Percentiles rank a stretch among this genome's conserved stretches.
Conservation (phyloP, 2,329 filamentous ascomycete genomes). For the Rosellinia necatrix region DNA sequence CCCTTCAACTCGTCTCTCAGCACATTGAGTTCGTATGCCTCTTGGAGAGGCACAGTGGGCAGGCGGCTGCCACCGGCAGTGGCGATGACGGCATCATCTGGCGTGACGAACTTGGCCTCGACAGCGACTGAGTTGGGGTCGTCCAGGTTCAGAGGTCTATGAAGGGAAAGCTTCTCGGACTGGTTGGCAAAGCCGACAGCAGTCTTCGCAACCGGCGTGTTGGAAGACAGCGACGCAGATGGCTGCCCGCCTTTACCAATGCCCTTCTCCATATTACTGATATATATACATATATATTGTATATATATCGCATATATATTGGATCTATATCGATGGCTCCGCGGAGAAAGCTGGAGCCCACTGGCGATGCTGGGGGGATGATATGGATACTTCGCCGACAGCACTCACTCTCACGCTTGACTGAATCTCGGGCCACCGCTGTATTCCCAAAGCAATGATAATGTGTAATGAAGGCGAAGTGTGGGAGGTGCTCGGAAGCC, state of each 20-base stretch:
- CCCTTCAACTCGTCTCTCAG: slow-evolving; percentile 56
- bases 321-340: no score
- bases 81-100: slow-evolving; percentile 72
- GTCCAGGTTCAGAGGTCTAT: slow-evolving; percentile 39
- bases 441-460: no score
- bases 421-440: no score
- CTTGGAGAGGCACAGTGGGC: slow-evolving; percentile 69
- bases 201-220: slow-evolving; percentile 41
- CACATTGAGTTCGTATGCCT: slow-evolving; percentile 72
- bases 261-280: slow-evolving; percentile 32
- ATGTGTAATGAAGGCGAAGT: no score
- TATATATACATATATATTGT: no score
- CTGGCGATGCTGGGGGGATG: no score
- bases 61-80: slow-evolving; percentile 69
- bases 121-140: slow-evolving; percentile 55
- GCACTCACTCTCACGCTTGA: no score
- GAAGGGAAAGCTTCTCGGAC: slow-evolving; percentile 59
- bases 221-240: slow-evolving; percentile 26
- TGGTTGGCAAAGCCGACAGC: slow-evolving; percentile 65
- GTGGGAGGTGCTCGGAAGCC: no score
- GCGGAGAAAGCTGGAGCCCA: no score
- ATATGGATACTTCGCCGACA: no score
- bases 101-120: slow-evolving; percentile 68
- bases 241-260: slow-evolving; percentile 21
- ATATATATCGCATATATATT: no score